phyloP scores from a whole-genome alignment of 2,329 filamentous ascomycete genomes.

The Neobulgaria alba region DNA sequence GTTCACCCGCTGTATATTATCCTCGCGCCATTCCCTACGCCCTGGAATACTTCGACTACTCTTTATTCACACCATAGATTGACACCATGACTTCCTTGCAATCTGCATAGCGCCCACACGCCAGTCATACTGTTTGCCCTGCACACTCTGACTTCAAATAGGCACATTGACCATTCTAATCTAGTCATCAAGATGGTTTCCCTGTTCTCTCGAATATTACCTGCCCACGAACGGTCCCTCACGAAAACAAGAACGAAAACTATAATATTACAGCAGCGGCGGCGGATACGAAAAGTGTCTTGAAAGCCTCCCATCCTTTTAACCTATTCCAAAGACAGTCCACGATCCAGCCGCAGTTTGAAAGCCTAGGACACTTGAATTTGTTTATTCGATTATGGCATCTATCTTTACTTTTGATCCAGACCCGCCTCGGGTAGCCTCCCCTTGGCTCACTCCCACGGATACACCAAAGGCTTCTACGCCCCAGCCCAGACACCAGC shows the following conservation, averaged over 20 bases:
- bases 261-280: slow-evolving; percentile 12
- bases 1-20: too few species aligned
- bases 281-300: slow-evolving; percentile 2
- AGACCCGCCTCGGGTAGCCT: slow-evolving; percentile 78
- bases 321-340: too few species aligned
- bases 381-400: slow-evolving; percentile 51
- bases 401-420: slow-evolving; percentile 95
- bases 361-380: neutral
- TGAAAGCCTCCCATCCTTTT: too few species aligned
- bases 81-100: slow-evolving; percentile 8
- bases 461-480: slow-evolving; percentile 29
- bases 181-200: slow-evolving; percentile 38
- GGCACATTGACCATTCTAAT: slow-evolving; percentile 1
- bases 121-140: neutral
- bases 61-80: neutral
- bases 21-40: too few species aligned
- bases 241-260: slow-evolving; percentile 14
- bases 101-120: slow-evolving; percentile 1
- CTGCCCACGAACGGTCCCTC: slow-evolving; percentile 43
- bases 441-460: slow-evolving; percentile 68
- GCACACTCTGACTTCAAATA: slow-evolving; percentile 1
- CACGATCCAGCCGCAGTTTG: too few species aligned
- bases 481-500: slow-evolving; percentile 14
- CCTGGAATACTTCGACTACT: too few species aligned
- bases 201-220: slow-evolving; percentile 32